These are phyloP conservation scores for Wallacemonas sp. DNA, from an alignment of 208 protist species.

Conservation along the genomic window DNA sequence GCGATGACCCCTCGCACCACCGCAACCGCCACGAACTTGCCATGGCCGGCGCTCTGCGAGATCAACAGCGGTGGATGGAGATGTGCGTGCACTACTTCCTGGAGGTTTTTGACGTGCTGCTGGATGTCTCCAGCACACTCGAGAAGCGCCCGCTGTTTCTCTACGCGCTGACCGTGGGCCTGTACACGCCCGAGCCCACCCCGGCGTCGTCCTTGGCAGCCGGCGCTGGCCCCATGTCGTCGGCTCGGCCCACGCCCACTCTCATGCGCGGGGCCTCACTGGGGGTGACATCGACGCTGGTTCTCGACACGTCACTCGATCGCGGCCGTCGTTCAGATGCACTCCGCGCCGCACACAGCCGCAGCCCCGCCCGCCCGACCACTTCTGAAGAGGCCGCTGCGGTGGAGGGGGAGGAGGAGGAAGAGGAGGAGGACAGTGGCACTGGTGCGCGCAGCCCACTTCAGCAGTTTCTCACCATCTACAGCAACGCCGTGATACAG, in stretches of 20 bases:
- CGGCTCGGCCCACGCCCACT: no score
- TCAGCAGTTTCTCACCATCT: slow-evolving; percentile 41
- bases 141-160: slow-evolving; percentile 40
- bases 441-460: slow-evolving; percentile 30
- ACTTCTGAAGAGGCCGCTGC: not conserved
- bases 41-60: not conserved
- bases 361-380: not conserved
- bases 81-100: slow-evolving; percentile 67
- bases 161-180: slow-evolving; percentile 27
- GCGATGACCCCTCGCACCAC: not conserved
- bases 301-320: no score
- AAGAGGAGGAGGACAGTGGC: not conserved
- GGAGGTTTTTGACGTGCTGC: slow-evolving; percentile 51
- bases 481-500: slow-evolving; percentile 39
- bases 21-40: not conserved
- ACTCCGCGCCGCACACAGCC: no score
- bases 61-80: slow-evolving; percentile 40
- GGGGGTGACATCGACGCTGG: no score
- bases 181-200: not conserved
- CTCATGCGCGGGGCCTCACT: no score
- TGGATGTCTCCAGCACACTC: slow-evolving; percentile 37
- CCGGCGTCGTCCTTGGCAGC: not conserved
- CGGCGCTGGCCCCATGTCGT: no score
- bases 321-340: no score
- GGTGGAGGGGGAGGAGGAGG: not conserved